phyloP scores from a whole-genome alignment of 768 basidiomycete genomes.

The Naganishia vishniacii region DNA sequence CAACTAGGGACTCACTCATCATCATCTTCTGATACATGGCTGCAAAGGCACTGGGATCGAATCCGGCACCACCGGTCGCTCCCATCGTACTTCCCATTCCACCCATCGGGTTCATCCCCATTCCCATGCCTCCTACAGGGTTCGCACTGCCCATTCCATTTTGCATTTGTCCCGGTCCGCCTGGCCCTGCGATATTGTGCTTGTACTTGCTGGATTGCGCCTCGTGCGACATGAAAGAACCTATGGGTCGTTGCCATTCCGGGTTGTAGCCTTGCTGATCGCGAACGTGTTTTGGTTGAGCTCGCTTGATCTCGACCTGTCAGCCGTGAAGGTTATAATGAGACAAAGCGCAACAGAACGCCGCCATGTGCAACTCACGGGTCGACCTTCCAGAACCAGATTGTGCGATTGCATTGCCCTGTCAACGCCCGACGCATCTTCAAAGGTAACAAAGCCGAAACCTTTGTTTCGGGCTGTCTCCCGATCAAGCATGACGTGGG shows the following conservation, averaged over 20 bases:
- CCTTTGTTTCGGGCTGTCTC: constrained; percentile 65
- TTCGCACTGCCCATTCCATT: constrained; percentile 10
- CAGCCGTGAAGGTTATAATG: neutral
- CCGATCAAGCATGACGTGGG: constrained; percentile 96
- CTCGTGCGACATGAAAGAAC: constrained; percentile 55
- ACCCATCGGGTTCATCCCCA: constrained; percentile 16
- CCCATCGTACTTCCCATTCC: constrained; percentile 32
- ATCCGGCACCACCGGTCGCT: constrained; percentile 44
- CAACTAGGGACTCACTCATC: constrained; percentile 39
- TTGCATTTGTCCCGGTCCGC: neutral
- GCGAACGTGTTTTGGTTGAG: constrained; percentile 65
- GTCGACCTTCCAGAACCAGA: constrained; percentile 87
- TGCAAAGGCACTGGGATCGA: constrained; percentile 88
- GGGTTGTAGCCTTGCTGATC: constrained; percentile 38
- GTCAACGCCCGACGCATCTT: constrained; percentile 78
- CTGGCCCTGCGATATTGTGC: constrained; percentile 2
- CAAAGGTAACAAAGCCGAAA: constrained; percentile 63
- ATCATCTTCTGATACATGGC: constrained; percentile 89
- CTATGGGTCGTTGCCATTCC: constrained; percentile 62
- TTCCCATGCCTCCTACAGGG: constrained; percentile 28
- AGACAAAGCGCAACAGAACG: too few species aligned
- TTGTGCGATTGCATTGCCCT: constrained; percentile 82
- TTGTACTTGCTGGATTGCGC: constrained; percentile 30
- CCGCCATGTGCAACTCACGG: constrained; percentile 56
- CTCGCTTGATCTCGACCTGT: constrained; percentile 95